These are phyloP conservation scores for Nyctanthes arbortristis DNA, from an alignment of 257 asterid genomes.

Conservation along the genomic window DNA sequence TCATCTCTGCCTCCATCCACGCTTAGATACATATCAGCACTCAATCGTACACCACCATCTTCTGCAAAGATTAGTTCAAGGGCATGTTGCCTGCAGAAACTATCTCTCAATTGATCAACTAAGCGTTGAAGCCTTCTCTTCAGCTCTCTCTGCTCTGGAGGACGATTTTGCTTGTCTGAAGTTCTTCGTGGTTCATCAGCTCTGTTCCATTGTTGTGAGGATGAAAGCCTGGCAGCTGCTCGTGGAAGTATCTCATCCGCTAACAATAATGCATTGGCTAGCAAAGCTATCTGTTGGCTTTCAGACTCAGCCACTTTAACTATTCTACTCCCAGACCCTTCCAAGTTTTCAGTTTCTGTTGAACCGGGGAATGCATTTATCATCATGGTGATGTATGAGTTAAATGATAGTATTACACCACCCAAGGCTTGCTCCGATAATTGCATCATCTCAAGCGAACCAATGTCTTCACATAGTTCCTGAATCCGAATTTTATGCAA, in stretches of 20 bases:
- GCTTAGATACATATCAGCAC: constrained; percentile 73
- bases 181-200: constrained; percentile 48
- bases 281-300: constrained; percentile 61
- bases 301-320: constrained; percentile 76
- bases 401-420: constrained; percentile 70
- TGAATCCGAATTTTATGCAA: constrained; percentile 24
- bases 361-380: constrained; percentile 79
- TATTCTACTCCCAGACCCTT: constrained; percentile 63
- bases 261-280: constrained; percentile 74
- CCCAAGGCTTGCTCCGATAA: constrained; percentile 69
- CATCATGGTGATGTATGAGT: constrained; percentile 60
- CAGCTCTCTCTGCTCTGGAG: constrained; percentile 78
- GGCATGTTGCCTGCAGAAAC: constrained; percentile 88
- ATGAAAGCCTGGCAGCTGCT: constrained; percentile 60
- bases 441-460: constrained; percentile 74
- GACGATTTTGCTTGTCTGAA: constrained; percentile 47
- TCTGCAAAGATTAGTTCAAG: constrained; percentile 82
- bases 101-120: constrained; percentile 85
- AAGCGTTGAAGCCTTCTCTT: constrained; percentile 67
- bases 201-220: constrained; percentile 27
- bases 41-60: constrained; percentile 75
- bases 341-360: constrained; percentile 70
- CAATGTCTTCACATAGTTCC: constrained; percentile 90
- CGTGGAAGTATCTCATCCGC: constrained; percentile 88
- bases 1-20: constrained; percentile 61